These are phyloP conservation scores for Hypoxylon sp. DNA, from an alignment of 2,329 filamentous ascomycete genomes.

Conservation along the genomic window DNA sequence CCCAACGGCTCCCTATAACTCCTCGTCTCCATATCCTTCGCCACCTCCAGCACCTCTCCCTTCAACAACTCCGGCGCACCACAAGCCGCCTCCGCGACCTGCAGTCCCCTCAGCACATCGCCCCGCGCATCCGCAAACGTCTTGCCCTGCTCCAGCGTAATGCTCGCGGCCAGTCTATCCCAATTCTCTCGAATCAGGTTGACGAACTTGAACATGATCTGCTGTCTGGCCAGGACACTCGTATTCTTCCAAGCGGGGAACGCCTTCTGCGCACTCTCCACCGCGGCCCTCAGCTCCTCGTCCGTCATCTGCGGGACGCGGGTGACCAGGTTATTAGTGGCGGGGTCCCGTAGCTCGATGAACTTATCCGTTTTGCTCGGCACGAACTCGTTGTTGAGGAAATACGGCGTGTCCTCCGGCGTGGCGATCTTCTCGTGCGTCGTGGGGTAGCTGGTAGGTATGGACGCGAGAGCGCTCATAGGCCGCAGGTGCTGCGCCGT, in stretches of 20 bases:
- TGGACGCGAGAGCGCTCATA: slow-evolving; percentile 66
- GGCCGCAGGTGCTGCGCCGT: slow-evolving; percentile 68
- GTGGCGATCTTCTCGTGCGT: slow-evolving; percentile 78
- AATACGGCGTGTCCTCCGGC: slow-evolving; percentile 81
- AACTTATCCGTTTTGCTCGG: slow-evolving; percentile 76
- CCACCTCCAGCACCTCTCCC: slow-evolving; percentile 85
- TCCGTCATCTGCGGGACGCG: slow-evolving; percentile 86
- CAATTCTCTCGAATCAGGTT: slow-evolving; percentile 84
- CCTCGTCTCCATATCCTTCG: slow-evolving; percentile 91
- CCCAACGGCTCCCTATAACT: slow-evolving; percentile 86
- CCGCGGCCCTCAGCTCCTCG: slow-evolving; percentile 79
- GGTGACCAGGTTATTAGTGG: slow-evolving; percentile 87
- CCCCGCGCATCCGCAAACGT: slow-evolving; percentile 86
- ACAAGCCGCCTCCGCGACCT: slow-evolving; percentile 87
- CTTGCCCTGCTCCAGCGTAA: slow-evolving; percentile 90
- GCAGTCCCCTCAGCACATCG: slow-evolving; percentile 83
- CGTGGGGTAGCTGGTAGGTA: slow-evolving; percentile 73
- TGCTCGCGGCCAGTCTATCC: slow-evolving; percentile 86
- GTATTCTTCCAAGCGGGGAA: slow-evolving; percentile 81
- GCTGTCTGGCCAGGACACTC: slow-evolving; percentile 79
- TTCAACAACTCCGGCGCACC: slow-evolving; percentile 85
- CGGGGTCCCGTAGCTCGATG: slow-evolving; percentile 85
- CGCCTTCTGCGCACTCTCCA: slow-evolving; percentile 80
- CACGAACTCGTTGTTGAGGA: slow-evolving; percentile 84
- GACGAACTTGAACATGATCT: slow-evolving; percentile 90